Percentiles rank a stretch among this genome's conserved stretches.
These are phyloP conservation scores for Brettanomyces sp. DNA, from an alignment of 805 yeast genomes.

Conservation along the genomic window DNA sequence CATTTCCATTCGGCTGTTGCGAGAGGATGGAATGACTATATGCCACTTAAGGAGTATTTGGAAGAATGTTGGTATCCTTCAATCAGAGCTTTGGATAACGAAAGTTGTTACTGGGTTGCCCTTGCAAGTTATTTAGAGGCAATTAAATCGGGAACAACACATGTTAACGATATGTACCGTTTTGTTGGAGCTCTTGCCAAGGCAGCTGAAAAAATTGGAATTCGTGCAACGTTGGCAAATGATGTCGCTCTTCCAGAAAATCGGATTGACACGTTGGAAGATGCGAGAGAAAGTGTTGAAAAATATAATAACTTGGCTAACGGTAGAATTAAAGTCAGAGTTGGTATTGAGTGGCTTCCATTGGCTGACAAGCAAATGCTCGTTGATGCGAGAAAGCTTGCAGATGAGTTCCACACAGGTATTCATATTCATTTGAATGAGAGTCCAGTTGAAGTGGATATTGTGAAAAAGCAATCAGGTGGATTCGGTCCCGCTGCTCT, in stretches of 20 bases:
- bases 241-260: slow-evolving; percentile 4
- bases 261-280: slow-evolving; percentile 3
- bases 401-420: slow-evolving; percentile 4
- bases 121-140: slow-evolving; percentile 5
- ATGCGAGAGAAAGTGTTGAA: slow-evolving; percentile 1
- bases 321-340: slow-evolving; percentile 4
- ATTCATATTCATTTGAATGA: slow-evolving; percentile 6
- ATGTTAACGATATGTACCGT: slow-evolving; percentile 5
- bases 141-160: slow-evolving; percentile 4
- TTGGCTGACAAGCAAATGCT: slow-evolving; percentile 2
- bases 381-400: slow-evolving; percentile 2
- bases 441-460: slow-evolving; percentile 2
- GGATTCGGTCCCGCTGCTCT: slow-evolving; percentile 1
- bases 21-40: slow-evolving; percentile 5
- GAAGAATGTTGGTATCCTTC: slow-evolving; percentile 6
- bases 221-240: slow-evolving; percentile 2
- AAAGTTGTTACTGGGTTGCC: slow-evolving; percentile 4
- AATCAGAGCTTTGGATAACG: slow-evolving; percentile 3
- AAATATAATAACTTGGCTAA: slow-evolving; percentile 2
- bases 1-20: slow-evolving; percentile 4
- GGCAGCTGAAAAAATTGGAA: slow-evolving; percentile 5
- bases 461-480: slow-evolving; percentile 1
- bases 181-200: slow-evolving; percentile 1
- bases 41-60: slow-evolving; percentile 5
- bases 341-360: slow-evolving; percentile 5